Conservation (phyloP, 2,329 filamentous ascomycete genomes). For the Aspergillus fructus region DNA sequence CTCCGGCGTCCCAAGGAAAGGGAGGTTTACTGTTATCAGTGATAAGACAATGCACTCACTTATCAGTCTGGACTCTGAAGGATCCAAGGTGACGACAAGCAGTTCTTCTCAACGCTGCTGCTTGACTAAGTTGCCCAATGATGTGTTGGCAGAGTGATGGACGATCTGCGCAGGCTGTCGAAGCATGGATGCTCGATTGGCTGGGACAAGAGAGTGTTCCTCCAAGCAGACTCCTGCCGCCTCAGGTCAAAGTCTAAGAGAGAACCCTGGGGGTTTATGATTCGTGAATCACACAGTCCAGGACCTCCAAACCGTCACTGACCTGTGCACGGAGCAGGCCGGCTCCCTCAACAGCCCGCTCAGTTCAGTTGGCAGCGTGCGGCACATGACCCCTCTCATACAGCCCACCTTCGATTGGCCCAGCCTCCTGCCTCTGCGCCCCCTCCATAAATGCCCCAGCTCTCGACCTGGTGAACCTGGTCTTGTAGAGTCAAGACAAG, state of each 20-base stretch:
- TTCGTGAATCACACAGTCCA: not conserved
- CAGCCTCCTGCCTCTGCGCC: constrained; percentile 25
- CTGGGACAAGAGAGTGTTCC: constrained; percentile 1
- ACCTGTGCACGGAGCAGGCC: constrained; percentile 5
- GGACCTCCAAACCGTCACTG: not conserved
- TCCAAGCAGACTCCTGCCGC: not conserved
- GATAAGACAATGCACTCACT: not conserved
- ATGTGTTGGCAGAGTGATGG: constrained; percentile 10
- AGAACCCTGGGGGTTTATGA: not conserved
- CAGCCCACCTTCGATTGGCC: constrained; percentile 25
- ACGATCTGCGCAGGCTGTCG: constrained; percentile 15
- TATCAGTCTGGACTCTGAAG: not conserved
- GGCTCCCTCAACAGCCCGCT: not conserved
- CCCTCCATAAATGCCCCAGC: constrained; percentile 10
- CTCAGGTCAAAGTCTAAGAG: not conserved
- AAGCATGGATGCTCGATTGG: constrained; percentile 1
- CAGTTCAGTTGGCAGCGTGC: not conserved
- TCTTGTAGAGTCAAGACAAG: not conserved
- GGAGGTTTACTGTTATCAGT: not conserved
- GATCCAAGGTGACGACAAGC: not conserved
- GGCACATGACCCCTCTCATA: constrained; percentile 12
- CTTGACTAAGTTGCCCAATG: constrained; percentile 10
- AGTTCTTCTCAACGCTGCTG: not conserved
- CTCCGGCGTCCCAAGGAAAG: not conserved
- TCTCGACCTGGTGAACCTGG: not conserved